These are phyloP conservation scores for Aspergillus sp. DNA, from an alignment of 2,329 filamentous ascomycete species.

Conservation along the genomic window DNA sequence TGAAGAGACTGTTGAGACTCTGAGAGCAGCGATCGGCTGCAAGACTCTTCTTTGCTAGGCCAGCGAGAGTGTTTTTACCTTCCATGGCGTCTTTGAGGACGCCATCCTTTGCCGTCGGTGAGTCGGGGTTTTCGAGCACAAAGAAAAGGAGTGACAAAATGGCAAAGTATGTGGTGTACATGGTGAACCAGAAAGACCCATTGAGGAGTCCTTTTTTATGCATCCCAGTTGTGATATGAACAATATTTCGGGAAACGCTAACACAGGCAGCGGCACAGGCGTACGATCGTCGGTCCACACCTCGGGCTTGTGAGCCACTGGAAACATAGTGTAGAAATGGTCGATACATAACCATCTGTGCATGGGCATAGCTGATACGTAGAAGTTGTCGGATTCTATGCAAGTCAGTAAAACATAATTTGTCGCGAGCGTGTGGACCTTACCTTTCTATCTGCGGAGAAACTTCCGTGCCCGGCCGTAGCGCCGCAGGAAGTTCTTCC, in stretches of 20 bases:
- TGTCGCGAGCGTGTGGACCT: constrained; percentile 26
- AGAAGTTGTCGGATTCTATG: constrained; percentile 59
- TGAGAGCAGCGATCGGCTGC: constrained; percentile 83
- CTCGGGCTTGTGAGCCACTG: constrained; percentile 47
- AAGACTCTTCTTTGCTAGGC: constrained; percentile 78
- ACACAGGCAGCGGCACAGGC: constrained; percentile 66
- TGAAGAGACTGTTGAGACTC: constrained; percentile 75
- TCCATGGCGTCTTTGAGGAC: constrained; percentile 82
- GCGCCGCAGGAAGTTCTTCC: constrained; percentile 67
- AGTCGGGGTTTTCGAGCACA: constrained; percentile 64
- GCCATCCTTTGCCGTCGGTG: constrained; percentile 62
- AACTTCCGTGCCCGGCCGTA: constrained; percentile 77
- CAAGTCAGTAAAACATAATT: background rate
- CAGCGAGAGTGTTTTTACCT: constrained; percentile 78
- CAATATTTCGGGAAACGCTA: constrained; percentile 65
- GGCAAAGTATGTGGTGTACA: constrained; percentile 69
- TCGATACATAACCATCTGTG: constrained; percentile 64
- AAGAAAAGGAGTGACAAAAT: constrained; percentile 65
- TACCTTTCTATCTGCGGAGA: constrained; percentile 74
- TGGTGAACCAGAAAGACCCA: constrained; percentile 67
- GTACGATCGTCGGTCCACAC: constrained; percentile 62
- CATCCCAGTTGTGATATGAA: constrained; percentile 66
- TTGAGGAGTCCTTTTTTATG: constrained; percentile 60
- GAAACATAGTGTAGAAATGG: constrained; percentile 67
- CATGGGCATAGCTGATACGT: constrained; percentile 63